These are phyloP conservation scores for Trypanosoma lewisi DNA, from an alignment of 208 protist species.

Conservation along the genomic window DNA sequence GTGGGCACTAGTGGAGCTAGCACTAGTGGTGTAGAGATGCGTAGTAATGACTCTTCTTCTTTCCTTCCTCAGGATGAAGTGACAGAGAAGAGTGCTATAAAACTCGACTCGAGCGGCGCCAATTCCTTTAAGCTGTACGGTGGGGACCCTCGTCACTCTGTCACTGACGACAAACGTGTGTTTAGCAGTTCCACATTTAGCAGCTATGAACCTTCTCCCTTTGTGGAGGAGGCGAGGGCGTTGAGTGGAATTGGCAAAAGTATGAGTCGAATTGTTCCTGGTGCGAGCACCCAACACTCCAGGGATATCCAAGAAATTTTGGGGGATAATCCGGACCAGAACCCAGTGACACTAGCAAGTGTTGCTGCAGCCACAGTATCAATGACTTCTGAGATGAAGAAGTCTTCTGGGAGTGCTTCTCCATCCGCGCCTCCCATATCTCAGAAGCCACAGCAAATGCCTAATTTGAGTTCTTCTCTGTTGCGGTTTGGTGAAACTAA, in stretches of 20 bases:
- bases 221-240: slow-evolving; percentile 45
- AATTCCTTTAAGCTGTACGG: slow-evolving; percentile 53
- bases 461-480: neutral
- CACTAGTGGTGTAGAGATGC: no score
- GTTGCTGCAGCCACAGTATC: slow-evolving; percentile 18
- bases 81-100: neutral
- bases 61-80: neutral
- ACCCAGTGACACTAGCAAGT: neutral
- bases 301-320: neutral
- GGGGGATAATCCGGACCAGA: neutral
- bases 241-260: neutral
- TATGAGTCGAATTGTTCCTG: neutral
- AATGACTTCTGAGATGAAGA: slow-evolving; percentile 20
- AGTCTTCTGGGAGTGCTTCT: neutral
- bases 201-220: slow-evolving; percentile 55
- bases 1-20: no score
- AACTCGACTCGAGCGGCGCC: neutral
- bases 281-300: neutral
- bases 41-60: neutral
- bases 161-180: slow-evolving; percentile 44
- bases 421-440: neutral
- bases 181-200: slow-evolving; percentile 41
- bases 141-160: slow-evolving; percentile 33
- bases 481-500: neutral
- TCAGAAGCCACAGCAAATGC: neutral